Base-by-base conservation (phyloP, 1,284 basidiomycete genomes). In the Malassezia sp. region DNA sequence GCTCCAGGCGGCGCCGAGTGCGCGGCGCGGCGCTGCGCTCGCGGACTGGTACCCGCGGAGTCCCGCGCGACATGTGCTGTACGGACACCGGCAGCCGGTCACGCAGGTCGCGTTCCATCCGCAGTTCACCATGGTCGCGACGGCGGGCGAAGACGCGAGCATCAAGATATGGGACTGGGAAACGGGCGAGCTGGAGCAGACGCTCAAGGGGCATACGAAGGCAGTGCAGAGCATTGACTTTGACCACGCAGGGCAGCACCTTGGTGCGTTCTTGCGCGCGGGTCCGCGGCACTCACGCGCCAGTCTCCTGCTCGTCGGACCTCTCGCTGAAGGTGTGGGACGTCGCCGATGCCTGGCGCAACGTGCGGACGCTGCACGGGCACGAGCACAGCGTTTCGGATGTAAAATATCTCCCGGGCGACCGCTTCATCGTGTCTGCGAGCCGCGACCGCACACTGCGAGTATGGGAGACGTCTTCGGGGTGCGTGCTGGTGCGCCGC, bases 91-190 rank as follows among this genome's bases (percentile, higher is more conserved):
- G 39, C 74, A 79, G 50, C 83, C 75, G 70, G 72, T 90, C 49
- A 85, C 82, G 17, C 75, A 79, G 34, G 79, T 90, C 32, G 79
- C 84, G 3, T 91, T 91, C 70, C 87, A 91, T 68, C 88, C 87
- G 0, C 76, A 80, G 23, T 90, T 85, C 73, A 85, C 81, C 30
- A 75, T 84, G 12, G 71, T 90, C 24, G 87, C 84, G 9, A 83
- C 81, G 23, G 85, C 85, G 5, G 84, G 83, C 58, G 87, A 89
- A 64, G 87, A 91, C 65, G 76, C 83, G 28, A 86, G 81, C 2
- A 78, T 90, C 60, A 90, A 90, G 73, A 79, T 91, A 40, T 90
- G 87, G 86, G 87, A 91, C 67, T 91, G 87, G 86, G 87, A 91
- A 68, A 84, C 84, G 29, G 87, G 87, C 21, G 87, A 90, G 57